Evolutionary conservation across 192 early-diverging fungal genomes (phyloP).

Genomic region (Coemansia sp.): DNA sequence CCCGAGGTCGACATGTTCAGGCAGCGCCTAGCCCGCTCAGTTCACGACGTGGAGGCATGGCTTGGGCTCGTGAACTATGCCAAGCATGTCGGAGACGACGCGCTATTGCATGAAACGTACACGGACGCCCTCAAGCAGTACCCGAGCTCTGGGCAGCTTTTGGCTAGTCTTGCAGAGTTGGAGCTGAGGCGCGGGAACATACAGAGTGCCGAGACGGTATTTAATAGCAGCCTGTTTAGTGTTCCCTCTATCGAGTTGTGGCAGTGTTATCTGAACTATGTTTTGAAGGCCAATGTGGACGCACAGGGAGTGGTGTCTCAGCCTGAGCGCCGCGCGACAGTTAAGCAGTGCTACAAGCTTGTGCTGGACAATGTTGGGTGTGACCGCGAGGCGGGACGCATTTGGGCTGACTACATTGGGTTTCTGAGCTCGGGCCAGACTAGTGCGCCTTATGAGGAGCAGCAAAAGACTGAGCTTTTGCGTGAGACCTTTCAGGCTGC

Average conservation of each 20-base stretch:
- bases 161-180: conserved; percentile 76
- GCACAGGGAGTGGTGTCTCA: conserved; percentile 47
- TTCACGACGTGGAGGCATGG: conserved; percentile 71
- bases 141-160: conserved; percentile 78
- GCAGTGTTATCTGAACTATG: conserved; percentile 86
- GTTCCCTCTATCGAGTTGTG: conserved; percentile 87
- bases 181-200: conserved; percentile 76
- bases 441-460: conserved; percentile 73
- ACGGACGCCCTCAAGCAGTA: conserved; percentile 71
- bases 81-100: conserved; percentile 56
- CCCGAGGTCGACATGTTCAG: conserved; percentile 57
- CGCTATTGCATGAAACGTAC: conserved; percentile 62
- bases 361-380: conserved; percentile 83
- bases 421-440: conserved; percentile 72
- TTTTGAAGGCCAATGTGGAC: conserved; percentile 68
- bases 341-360: conserved; percentile 85
- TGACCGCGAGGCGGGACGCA: conserved; percentile 82
- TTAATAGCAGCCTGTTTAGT: conserved; percentile 72
- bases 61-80: conserved; percentile 60
- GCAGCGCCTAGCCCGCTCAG: conserved; percentile 52
- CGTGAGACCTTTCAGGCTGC: conserved; percentile 83
- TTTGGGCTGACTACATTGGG: conserved; percentile 86
- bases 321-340: conserved; percentile 63
- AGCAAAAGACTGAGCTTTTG: conserved; percentile 82
- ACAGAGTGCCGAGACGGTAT: conserved; percentile 79